phyloP scores from a whole-genome alignment of 805 yeast genomes.

The Candida germanica region DNA sequence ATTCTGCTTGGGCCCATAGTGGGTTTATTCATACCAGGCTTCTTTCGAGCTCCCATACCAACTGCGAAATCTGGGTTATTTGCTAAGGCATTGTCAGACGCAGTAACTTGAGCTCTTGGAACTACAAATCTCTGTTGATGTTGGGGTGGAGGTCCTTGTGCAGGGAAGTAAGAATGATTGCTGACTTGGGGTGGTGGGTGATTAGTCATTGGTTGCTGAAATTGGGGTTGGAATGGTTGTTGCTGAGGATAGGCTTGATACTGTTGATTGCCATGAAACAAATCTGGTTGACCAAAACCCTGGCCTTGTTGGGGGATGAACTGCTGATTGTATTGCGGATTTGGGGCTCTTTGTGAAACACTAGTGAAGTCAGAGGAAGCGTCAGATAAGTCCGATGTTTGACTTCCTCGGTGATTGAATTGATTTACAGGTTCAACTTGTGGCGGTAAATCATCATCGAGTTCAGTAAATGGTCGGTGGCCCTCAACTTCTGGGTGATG shows the following conservation, averaged over 20 bases:
- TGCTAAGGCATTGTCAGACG: constrained; percentile 36
- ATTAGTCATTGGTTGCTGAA: constrained; percentile 13
- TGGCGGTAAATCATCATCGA: constrained; percentile 21
- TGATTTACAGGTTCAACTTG: constrained; percentile 8
- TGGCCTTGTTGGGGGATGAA: constrained; percentile 17
- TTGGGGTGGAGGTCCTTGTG: constrained; percentile 8
- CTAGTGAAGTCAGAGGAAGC: constrained; percentile 69
- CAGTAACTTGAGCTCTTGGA: constrained; percentile 30
- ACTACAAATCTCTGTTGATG: constrained; percentile 11
- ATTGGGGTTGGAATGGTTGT: constrained; percentile 16
- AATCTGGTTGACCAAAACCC: constrained; percentile 11
- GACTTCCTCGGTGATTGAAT: constrained; percentile 10
- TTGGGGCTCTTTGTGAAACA: constrained; percentile 72
- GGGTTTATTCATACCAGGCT: constrained; percentile 10
- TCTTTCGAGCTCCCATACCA: constrained; percentile 18
- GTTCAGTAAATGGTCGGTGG: constrained; percentile 43
- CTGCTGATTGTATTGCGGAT: constrained; percentile 47
- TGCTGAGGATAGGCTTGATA: constrained; percentile 15
- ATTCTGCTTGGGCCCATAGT: constrained; percentile 8
- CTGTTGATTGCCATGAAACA: constrained; percentile 10
- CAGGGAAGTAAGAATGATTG: constrained; percentile 6
- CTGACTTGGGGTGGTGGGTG: background rate
- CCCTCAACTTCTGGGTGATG: constrained; percentile 47
- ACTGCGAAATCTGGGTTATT: constrained; percentile 40
- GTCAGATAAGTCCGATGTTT: constrained; percentile 25